Evolutionary conservation across 2,329 filamentous ascomycete species (phyloP), one percentile per base, ranked within the genome.

Genomic region (Fusarium beomiforme): DNA sequence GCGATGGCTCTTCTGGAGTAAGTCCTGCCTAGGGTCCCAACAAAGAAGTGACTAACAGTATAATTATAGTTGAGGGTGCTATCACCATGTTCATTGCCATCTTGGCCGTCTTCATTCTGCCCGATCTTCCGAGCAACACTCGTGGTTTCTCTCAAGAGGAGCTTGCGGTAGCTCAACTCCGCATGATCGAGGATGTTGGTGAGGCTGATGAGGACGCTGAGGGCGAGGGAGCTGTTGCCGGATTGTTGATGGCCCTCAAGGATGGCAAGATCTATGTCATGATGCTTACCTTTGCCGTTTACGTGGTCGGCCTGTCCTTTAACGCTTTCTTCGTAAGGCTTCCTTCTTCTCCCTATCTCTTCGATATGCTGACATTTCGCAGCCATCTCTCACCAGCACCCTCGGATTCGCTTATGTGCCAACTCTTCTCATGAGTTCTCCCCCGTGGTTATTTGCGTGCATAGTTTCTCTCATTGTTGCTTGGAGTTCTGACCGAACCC

Each of bases 201-300:
- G 86, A 89, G 76, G 85, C 85, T 2, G 87, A 89, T 64, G 81
- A 79, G 8, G 87, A 89, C 71, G 81, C 82, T 1, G 80, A 81
- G 2, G 82, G 84, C 16, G 82, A 88, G 70, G 84, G 84, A 7
- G 75, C 82, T 8, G 85, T 88, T 65, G 83, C 83, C 8, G 89
- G 89, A 13, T 77, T 89, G 34, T 81, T 85, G 56, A 87, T 91
- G 85, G 87, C 88, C 0, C 75, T 89, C 53, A 88, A 87, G 77
- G 89, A 91, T 67, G n/a, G 80, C 68, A 91, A 90, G 81, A 88
- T 90, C 67, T 91, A 90, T 75, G 74, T 91, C 64, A 87, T 91
- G 86, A 90, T 89, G 84, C 62, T 90, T 10, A 88, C 87, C 2
- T 87, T 90, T 62, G 88, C 87, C 4, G 86, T 88, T 8, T 90